Evolutionary conservation across 2,329 filamentous ascomycete genomes (phyloP), one percentile per base, ranked within the genome.

Genomic region (Simplicillium sp.): DNA sequence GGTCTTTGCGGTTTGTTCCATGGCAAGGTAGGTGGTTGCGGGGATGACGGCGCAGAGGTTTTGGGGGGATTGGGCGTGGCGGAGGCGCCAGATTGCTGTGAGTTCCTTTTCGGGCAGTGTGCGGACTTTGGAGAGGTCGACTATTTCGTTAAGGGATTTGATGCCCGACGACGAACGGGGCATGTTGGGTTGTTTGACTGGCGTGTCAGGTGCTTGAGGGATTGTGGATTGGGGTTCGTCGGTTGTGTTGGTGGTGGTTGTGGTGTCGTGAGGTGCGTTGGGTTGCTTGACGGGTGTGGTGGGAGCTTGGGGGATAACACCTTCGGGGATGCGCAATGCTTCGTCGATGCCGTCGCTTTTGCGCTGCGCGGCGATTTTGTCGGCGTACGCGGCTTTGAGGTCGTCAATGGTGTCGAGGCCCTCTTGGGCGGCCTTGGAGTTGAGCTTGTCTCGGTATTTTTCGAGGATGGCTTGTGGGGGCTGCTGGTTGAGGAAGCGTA

Each of bases 21-120:
- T 87, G 39, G 76, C 70, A 29, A 67, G 58, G 67, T 89, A 97
- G n/a, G 82, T 85, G 2, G 73, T 59, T 3, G 82, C 61, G 0
- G 87, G 83, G 42, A 98, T 80, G 36, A 79, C 73, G 20, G 92
- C 94, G 65, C 87, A 94, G n/a, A 98, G 76, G 11, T 82, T 84
- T 47, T 79, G 73, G 1, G 80, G 68, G 48, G 84, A 80, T 13
- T 72, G 62, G 33, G 87, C 82, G 66, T 96, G 87, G 39, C 87
- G 84, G 18, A 95, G 76, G 17, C 90, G 85, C 92, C 92, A 98
- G 52, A 97, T 74, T 28, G 82, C 77, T 53, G 87, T 82, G 42
- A 98, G 82, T 60, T 97, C 89, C 59, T 87, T 82, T 14, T 75
- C 66, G 0, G 89, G 84, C 3, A 97, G 79, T 36, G 66, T 59